These are phyloP conservation scores for Solanum hybrid DNA, from an alignment of 305 asterid genomes.

Conservation along the genomic window DNA sequence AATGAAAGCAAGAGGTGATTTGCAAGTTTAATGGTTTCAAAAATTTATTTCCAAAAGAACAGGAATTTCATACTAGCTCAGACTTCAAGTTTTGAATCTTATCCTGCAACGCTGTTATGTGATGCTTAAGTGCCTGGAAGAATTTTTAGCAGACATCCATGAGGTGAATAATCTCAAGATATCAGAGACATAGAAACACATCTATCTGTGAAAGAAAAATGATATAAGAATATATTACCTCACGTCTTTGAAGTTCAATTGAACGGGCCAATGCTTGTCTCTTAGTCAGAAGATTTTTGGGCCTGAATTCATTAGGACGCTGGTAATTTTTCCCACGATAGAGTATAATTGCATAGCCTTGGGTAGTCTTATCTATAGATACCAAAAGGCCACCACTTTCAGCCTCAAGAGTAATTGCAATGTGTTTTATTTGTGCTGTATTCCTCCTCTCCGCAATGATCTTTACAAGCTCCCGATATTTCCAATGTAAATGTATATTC, in stretches of 20 bases:
- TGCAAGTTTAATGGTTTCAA: background rate
- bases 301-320: slow-evolving; percentile 24
- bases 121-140: slow-evolving; percentile 34
- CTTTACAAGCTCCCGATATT: slow-evolving; percentile 82
- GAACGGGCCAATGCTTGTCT: slow-evolving; percentile 40
- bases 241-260: slow-evolving; percentile 43
- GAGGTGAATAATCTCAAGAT: background rate
- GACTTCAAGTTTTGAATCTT: slow-evolving; percentile 31
- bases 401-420: slow-evolving; percentile 72
- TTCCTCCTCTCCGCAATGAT: slow-evolving; percentile 55
- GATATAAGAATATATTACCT: slow-evolving; percentile 15
- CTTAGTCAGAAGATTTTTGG: slow-evolving; percentile 33
- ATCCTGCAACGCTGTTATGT: slow-evolving; percentile 22
- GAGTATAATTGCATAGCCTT: slow-evolving; percentile 38
- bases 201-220: background rate
- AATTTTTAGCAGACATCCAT: background rate
- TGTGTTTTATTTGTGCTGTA: slow-evolving; percentile 58
- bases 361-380: slow-evolving; percentile 55
- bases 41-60: background rate
- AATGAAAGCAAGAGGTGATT: background rate
- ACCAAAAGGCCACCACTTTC: slow-evolving; percentile 94
- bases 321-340: slow-evolving; percentile 43
- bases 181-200: background rate
- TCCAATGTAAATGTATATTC: slow-evolving; percentile 94
- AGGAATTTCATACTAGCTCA: slow-evolving; percentile 23